Evolutionary conservation across 2,329 filamentous ascomycete genomes (phyloP), one percentile per base, ranked within the genome.

Genomic region (Septoria linicola): DNA sequence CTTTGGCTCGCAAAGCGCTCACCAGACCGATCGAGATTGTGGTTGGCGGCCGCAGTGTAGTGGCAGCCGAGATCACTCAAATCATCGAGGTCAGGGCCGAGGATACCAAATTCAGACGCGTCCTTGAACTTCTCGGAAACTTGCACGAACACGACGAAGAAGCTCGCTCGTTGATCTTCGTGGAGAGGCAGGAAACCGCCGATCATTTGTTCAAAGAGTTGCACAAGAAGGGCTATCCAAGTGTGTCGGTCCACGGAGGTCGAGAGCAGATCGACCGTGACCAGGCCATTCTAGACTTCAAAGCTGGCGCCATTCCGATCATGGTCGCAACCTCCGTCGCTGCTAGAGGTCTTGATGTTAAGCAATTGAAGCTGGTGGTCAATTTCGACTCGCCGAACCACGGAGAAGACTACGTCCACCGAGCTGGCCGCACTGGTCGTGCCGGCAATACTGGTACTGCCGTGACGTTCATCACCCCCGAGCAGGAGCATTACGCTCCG

Each of bases 351-450:
- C 77, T 99, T 34, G 93, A 99, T 68, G 92, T 99, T 37, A 96
- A 96, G 72, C 89, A 95, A 68, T 78, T 99, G 27, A 96, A 95
- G 70, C 80, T 97, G 25, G 93, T 99, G 7, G 85, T 99, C 72
- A 97, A 97, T 72, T 96, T 89, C 67, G 91, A 96, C 66, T 88
- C 87, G 1, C 92, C 91, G 1, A 95, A 95, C 64, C 91, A 97
- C 72, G 72, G 96, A 55, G 93, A 99, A 72, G 93, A 97, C 66
- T 97, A 97, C 65, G 92, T 97, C 34, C 93, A 96, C 69, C 86
- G 93, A 57, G 89, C 88, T 49, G 93, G 93, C 41, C 88, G 93
- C 63, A 97, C 93, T 6, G 93, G 93, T 8, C 86, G 93, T 67
- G 93, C 93, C 39, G 93, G 93, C 34, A 95, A 96, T 65, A 96